Base-by-base conservation (phyloP, 202 grass and related monocot species). In the Schoenoplectus triqueter region DNA sequence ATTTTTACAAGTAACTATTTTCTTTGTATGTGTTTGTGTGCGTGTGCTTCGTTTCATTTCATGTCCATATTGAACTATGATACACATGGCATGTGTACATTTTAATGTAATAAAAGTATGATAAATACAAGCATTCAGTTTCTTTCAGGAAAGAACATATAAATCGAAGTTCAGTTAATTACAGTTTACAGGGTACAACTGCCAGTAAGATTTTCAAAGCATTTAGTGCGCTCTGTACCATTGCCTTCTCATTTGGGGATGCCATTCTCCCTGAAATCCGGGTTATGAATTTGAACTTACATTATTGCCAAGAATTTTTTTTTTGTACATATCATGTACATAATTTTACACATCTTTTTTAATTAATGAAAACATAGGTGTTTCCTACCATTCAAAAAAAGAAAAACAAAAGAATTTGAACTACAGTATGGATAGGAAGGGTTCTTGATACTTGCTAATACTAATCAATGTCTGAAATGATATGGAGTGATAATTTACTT, bases 241-340 rank as follows among this genome's bases (percentile, higher is more conserved):
- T 97, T 70, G 94, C 94, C 0, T 97, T 97, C 85, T 97, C 92
- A 13, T 97, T 94, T 70, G 92, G 94, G 56, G 94, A 97, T 31
- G 92, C 94, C 7, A 97, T 97, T 90, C 89, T 97, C 80, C 94
- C 92, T 59, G 89, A 92, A 89, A 92, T 97, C 68, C 90, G 94
- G 87, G 94, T 97, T 46, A 40, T n/a, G 4, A 39, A 44, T 17
- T 77, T 6, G 17, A 2, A 31, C 31, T 31, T 31, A 31, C 31
- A 31, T 31, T 31, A 31, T 31, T 31, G 31, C 31, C 31, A 31
- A 31, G 31, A 31, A 0, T 31, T 31, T 31, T 31, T 31, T 31
- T 31, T 31, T 31, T 31, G 31, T 31, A 31, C 31, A 31, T 31
- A 31, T 31, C 31, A 31, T 31, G 31, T 31, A 31, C 31, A 31